Evolutionary conservation across 2,329 filamentous ascomycete species (phyloP), one percentile per base, ranked within the genome.

Genomic region (Taxawa tesnikishii): DNA sequence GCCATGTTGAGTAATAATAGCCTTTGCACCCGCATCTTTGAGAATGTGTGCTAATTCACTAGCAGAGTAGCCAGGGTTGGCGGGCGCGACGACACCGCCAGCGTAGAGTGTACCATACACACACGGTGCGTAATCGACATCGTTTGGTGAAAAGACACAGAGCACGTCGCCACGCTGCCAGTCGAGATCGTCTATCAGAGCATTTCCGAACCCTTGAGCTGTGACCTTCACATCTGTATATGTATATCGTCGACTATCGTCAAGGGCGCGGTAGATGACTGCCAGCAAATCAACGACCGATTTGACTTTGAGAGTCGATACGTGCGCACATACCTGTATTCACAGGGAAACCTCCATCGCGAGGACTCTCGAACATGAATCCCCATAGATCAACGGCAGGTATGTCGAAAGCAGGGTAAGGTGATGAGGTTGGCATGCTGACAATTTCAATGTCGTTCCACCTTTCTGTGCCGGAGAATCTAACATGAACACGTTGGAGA

Each of bases 101-200:
- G 83, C 80, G 81, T 83, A 94, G 42, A 79, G 73, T 7, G 74
- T 68, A 16, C 85, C 87, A 65, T 83, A 83, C 54, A 74, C 83
- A 28, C 85, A 57, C 3, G 78, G 64, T 1, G 83, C 78, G 0
- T 79, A 83, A 54, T 94, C 87, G 50, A 94, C 79, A 53, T 70
- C 76, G 54, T 96, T 94, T 15, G 85, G 82, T 3, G 83, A 77
- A 63, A 79, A 94, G 33, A 94, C 65, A 8, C 71, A 80, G 14
- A 94, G 66, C 2, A 90, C 82, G 51, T 94, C 83, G 47, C 82
- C 81, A 50, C 80, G 84, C 44, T 75, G 67, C 80, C 85, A 94
- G 30, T 75, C 68, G 69, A 78, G 88, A 14, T 66, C 56, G 15
- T 78, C 71, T 48, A 75, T 77, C 13, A 96, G 67, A 1, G 83